A percentile compares a stretch with the other conserved stretches of the same genome.
Evolutionary conservation across 441 rosid genomes (phyloP).

Genomic region (Populus tomentosa): DNA sequence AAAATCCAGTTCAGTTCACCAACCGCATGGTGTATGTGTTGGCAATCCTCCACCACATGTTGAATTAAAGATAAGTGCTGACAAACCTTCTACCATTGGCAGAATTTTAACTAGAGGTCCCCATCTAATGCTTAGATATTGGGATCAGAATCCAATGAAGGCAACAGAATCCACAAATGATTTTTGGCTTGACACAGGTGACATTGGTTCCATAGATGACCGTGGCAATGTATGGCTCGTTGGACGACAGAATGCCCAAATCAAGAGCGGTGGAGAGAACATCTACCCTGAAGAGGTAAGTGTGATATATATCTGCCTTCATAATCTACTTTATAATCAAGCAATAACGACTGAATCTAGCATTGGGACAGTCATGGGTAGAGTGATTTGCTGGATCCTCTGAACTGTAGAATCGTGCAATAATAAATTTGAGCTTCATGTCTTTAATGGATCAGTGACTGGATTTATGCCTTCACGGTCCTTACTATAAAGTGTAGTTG

Average conservation of each 20-base stretch:
- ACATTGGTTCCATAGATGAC: conserved; percentile 60
- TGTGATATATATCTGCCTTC: neutral
- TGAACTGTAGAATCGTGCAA: neutral
- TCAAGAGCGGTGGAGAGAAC: conserved; percentile 89
- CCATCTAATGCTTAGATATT: conserved; percentile 75
- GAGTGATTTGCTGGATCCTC: neutral
- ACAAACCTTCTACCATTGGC: conserved; percentile 45
- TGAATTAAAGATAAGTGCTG: conserved; percentile 45
- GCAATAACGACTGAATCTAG: neutral
- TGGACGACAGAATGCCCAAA: conserved; percentile 65
- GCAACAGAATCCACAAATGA: conserved; percentile 22
- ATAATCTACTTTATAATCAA: neutral
- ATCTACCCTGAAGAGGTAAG: conserved; percentile 88
- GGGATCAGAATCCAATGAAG: conserved; percentile 38
- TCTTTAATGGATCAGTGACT: neutral
- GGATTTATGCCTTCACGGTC: neutral
- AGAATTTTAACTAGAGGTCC: conserved; percentile 79
- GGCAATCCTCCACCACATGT: conserved; percentile 89
- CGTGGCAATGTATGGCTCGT: conserved; percentile 67
- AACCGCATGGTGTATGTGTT: conserved; percentile 62
- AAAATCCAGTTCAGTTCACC: conserved; percentile 12
- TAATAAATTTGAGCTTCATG: neutral
- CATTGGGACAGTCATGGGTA: neutral
- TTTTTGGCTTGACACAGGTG: conserved; percentile 85
- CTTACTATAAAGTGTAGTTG: neutral